Conservation (phyloP, 495 filamentous ascomycete species). For the Aspergillus ostianus region DNA sequence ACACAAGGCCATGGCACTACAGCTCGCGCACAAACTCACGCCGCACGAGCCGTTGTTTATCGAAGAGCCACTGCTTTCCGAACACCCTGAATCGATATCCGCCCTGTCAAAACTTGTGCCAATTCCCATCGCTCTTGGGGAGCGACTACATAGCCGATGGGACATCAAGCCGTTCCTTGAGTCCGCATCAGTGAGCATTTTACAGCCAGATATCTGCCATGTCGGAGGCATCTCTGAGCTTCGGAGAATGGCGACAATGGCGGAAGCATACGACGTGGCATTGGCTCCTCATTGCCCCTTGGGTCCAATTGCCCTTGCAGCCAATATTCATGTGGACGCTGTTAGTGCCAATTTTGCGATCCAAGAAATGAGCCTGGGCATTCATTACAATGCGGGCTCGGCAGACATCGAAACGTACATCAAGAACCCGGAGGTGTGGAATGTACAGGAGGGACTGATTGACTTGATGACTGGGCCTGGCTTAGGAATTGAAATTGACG, state of each 20-base stretch:
- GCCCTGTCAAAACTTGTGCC: constrained; percentile 59
- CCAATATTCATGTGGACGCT: constrained; percentile 67
- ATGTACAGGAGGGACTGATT: constrained; percentile 66
- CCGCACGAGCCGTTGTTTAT: constrained; percentile 72
- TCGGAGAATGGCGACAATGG: constrained; percentile 68
- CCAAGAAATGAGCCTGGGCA: constrained; percentile 78
- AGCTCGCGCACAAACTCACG: constrained; percentile 68
- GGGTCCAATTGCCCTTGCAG: constrained; percentile 73
- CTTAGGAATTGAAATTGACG: constrained; percentile 73
- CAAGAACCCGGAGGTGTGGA: constrained; percentile 59
- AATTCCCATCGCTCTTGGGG: constrained; percentile 71
- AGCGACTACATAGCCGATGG: constrained; percentile 73
- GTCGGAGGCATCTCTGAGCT: constrained; percentile 75
- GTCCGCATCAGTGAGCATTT: constrained; percentile 64
- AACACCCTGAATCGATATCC: constrained; percentile 69
- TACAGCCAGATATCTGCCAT: constrained; percentile 77
- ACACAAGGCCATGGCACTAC: constrained; percentile 81
- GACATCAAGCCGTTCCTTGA: constrained; percentile 74
- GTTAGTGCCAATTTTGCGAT: constrained; percentile 70
- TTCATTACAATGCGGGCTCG: constrained; percentile 73
- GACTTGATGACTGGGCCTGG: constrained; percentile 60
- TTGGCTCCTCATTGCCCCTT: constrained; percentile 77
- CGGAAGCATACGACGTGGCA: constrained; percentile 75
- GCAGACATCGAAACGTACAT: constrained; percentile 70
- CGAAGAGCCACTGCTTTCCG: constrained; percentile 72